These are phyloP conservation scores for Suillus sp. DNA, from an alignment of 768 basidiomycete genomes.

Conservation along the genomic window DNA sequence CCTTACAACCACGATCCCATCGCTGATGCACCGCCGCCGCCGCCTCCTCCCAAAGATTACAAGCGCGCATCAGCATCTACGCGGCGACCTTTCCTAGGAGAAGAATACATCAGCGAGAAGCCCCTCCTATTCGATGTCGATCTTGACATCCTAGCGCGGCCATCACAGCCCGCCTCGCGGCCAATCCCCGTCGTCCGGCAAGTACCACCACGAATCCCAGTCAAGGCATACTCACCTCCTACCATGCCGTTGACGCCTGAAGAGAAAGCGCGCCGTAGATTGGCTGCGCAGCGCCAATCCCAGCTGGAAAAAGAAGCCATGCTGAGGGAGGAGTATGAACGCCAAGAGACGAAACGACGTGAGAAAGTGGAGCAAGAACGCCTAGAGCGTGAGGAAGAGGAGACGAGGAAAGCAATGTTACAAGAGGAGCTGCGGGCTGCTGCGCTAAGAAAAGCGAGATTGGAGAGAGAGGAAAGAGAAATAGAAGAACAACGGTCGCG, in stretches of 20 bases:
- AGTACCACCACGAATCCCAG: slow-evolving; percentile 8
- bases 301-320: slow-evolving; percentile 46
- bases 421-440: slow-evolving; percentile 44
- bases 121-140: slow-evolving; percentile 7
- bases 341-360: slow-evolving; percentile 41
- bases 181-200: neutral
- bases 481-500: slow-evolving; percentile 47
- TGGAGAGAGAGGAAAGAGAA: slow-evolving; percentile 42
- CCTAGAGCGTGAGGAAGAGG: slow-evolving; percentile 43
- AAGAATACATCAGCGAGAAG: slow-evolving; percentile 16
- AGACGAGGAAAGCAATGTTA: slow-evolving; percentile 42
- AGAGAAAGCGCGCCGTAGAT: slow-evolving; percentile 27
- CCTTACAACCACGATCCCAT: slow-evolving; percentile 15
- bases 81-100: slow-evolving; percentile 25
- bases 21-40: slow-evolving; percentile 17
- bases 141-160: neutral
- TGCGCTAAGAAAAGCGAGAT: slow-evolving; percentile 37
- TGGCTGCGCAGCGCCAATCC: slow-evolving; percentile 24
- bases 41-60: slow-evolving; percentile 29
- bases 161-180: slow-evolving; percentile 11
- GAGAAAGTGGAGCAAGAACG: slow-evolving; percentile 17
- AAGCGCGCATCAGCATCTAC: slow-evolving; percentile 15
- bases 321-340: slow-evolving; percentile 45
- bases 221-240: slow-evolving; percentile 15
- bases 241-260: slow-evolving; percentile 25